Evolutionary conservation across 768 basidiomycete genomes (phyloP).

Genomic region (Lepiota venenata): DNA sequence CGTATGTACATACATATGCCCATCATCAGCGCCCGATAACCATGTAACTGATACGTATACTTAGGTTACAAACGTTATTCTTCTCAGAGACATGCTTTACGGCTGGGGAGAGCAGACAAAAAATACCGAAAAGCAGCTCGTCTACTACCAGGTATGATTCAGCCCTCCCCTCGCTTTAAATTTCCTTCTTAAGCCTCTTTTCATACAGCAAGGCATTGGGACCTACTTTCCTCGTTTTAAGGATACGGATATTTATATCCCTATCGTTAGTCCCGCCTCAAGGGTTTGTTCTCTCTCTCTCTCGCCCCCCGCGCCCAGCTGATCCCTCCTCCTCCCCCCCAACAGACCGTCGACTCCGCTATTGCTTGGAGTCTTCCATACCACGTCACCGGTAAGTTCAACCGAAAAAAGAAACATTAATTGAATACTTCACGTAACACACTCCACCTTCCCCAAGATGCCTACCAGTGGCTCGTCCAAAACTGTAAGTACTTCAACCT

Average conservation of each 20-base stretch:
- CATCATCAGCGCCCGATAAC: not conserved
- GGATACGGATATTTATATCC: conserved; percentile 12
- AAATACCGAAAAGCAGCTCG: conserved; percentile 12
- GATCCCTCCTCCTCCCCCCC: not conserved
- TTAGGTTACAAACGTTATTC: conserved; percentile 17
- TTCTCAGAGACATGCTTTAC: conserved; percentile 15
- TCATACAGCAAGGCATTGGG: conserved; percentile 15
- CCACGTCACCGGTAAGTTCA: conserved; percentile 15
- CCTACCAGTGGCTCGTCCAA: conserved; percentile 16
- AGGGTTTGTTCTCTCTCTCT: conserved; percentile 1
- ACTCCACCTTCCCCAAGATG: conserved; percentile 8
- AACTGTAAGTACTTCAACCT: conserved; percentile 10
- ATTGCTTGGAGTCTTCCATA: conserved; percentile 16
- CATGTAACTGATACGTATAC: not conserved
- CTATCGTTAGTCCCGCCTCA: conserved; percentile 8
- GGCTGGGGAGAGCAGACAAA: not conserved
- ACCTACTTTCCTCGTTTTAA: conserved; percentile 15
- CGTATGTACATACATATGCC: too few species aligned
- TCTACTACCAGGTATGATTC: conserved; percentile 13
- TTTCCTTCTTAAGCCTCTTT: not conserved
- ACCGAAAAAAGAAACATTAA: not conserved
- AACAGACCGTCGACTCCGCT: conserved; percentile 13
- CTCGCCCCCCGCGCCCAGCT: not conserved
- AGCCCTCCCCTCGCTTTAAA: not conserved
- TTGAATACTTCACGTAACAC: not conserved